phyloP scores from a whole-genome alignment of 1,284 basidiomycete species.

The Schizophyllum commune region DNA sequence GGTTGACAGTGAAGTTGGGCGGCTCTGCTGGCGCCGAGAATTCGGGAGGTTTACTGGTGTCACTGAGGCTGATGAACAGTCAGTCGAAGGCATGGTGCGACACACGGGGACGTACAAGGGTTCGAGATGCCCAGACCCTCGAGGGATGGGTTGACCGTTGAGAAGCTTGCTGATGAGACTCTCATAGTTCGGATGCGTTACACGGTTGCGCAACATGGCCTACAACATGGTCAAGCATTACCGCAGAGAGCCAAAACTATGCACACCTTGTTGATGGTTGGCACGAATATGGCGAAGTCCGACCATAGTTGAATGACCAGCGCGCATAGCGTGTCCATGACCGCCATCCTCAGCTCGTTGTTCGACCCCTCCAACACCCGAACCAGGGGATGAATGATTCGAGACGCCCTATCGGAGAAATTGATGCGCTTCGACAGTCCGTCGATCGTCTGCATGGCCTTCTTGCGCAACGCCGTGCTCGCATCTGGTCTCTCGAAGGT shows the following conservation, averaged over 20 bases:
- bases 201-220: slow-evolving; percentile 18
- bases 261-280: slow-evolving; percentile 90
- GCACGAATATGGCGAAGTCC: slow-evolving; percentile 96
- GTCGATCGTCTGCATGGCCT: slow-evolving; percentile 89
- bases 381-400: slow-evolving; percentile 94
- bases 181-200: slow-evolving; percentile 86
- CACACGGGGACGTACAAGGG: slow-evolving; percentile 35
- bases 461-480: slow-evolving; percentile 71
- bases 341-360: slow-evolving; percentile 80
- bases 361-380: slow-evolving; percentile 76
- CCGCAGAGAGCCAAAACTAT: background rate
- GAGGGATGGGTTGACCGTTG: slow-evolving; percentile 87
- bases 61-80: slow-evolving; percentile 34
- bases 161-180: slow-evolving; percentile 83
- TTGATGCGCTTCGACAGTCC: slow-evolving; percentile 91
- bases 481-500: slow-evolving; percentile 85
- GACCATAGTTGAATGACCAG: slow-evolving; percentile 91
- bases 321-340: slow-evolving; percentile 93
- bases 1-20: slow-evolving; percentile 91
- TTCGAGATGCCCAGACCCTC: slow-evolving; percentile 58
- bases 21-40: slow-evolving; percentile 75
- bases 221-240: background rate
- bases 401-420: slow-evolving; percentile 97
- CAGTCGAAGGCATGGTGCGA: slow-evolving; percentile 3
- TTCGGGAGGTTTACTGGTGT: slow-evolving; percentile 57